phyloP scores from a whole-genome alignment of 441 rosid genomes.

The Viola pubescens region DNA sequence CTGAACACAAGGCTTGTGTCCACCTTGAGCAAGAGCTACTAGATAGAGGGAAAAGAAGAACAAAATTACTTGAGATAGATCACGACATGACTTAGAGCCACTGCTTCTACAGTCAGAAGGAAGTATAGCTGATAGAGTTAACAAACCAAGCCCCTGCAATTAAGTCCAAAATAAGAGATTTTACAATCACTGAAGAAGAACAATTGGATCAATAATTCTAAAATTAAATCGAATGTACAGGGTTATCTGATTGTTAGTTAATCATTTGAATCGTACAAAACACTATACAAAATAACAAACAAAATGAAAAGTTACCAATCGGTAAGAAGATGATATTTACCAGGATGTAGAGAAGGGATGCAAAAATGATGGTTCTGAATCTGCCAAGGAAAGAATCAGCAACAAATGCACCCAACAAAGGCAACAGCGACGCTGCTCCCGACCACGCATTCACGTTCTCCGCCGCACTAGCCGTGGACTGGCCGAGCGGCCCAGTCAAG shows the following conservation, averaged over 20 bases:
- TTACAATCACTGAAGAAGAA: neutral
- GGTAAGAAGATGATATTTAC: conserved; percentile 20
- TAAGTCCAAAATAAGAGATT: neutral
- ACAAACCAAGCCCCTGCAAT: conserved; percentile 29
- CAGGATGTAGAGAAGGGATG: conserved; percentile 52
- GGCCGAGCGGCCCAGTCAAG: conserved; percentile 55
- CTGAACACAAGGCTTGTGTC: conserved; percentile 41
- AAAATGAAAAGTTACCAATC: too few relatives aligned
- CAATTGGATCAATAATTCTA: neutral
- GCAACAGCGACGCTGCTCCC: conserved; percentile 42
- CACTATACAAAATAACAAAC: neutral
- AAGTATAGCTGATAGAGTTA: conserved; percentile 31
- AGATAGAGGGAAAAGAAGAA: conserved; percentile 38
- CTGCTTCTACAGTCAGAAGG: conserved; percentile 16
- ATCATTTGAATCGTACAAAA: too few relatives aligned
- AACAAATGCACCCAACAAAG: conserved; percentile 46
- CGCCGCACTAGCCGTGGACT: conserved; percentile 51
- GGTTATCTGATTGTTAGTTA: too few relatives aligned
- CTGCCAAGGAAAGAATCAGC: conserved; percentile 72
- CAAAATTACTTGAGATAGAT: conserved; percentile 19
- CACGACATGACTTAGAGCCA: conserved; percentile 16
- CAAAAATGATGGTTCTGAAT: conserved; percentile 39
- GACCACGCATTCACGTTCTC: conserved; percentile 61
- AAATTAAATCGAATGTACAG: neutral
- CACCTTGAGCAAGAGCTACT: conserved; percentile 39